Percentiles rank a stretch among this genome's conserved stretches.
phyloP scores from a whole-genome alignment of 2,329 filamentous ascomycete species.

The Fusarium chuoi region DNA sequence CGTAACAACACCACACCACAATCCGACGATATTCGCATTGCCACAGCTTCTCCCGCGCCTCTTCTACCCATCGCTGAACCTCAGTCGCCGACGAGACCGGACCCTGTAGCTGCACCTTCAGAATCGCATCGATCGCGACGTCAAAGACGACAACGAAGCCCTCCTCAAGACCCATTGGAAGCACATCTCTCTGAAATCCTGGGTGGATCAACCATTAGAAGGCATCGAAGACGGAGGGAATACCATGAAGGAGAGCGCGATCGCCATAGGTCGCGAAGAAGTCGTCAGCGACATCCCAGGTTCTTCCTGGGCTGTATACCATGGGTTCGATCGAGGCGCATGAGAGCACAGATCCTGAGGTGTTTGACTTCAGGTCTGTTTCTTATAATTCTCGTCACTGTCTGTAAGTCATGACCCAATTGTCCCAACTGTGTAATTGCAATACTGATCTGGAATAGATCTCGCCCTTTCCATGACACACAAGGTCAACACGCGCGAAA shows the following conservation, averaged over 20 bases:
- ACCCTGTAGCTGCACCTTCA: conserved; percentile 20
- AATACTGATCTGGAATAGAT: conserved; percentile 60
- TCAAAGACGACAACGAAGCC: conserved; percentile 3
- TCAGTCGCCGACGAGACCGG: conserved; percentile 15
- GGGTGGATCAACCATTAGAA: conserved; percentile 2
- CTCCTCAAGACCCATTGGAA: conserved; percentile 19
- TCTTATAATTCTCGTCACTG: conserved; percentile 65
- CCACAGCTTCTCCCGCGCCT: conserved; percentile 30
- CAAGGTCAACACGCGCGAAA: conserved; percentile 72
- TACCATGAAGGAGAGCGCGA: conserved; percentile 10
- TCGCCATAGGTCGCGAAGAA: conserved; percentile 20
- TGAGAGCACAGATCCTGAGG: conserved; percentile 66
- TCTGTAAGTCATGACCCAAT: conserved; percentile 66
- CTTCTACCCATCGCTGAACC: conserved; percentile 22
- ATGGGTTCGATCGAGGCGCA: conserved; percentile 62
- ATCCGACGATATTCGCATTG: conserved; percentile 15
- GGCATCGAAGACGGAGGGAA: conserved; percentile 3
- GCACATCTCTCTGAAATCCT: conserved; percentile 31
- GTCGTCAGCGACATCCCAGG: conserved; percentile 45
- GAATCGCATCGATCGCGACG: conserved; percentile 14
- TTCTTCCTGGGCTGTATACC: conserved; percentile 66
- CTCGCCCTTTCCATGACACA: conserved; percentile 76
- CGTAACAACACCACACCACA: conserved; percentile 4
- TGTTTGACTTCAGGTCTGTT: conserved; percentile 74
- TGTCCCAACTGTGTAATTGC: neutral